Conservation (phyloP, 768 basidiomycete genomes). For the Holtermannia corniformis region DNA sequence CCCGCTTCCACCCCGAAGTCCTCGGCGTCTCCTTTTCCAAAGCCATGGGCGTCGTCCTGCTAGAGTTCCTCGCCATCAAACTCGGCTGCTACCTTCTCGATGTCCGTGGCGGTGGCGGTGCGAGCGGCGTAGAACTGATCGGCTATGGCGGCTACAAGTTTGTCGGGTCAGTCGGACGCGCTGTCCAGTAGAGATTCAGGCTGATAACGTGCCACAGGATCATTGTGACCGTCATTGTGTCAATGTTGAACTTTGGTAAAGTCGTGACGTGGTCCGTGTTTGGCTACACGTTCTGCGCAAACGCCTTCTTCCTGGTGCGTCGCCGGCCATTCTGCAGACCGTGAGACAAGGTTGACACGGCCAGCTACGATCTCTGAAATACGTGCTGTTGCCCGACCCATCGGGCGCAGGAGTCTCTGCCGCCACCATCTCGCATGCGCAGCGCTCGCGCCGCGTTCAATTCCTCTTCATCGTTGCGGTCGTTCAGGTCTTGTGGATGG, state of each 20-base stretch:
- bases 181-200: not conserved
- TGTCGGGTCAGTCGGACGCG: conserved; percentile 58
- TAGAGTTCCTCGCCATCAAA: conserved; percentile 84
- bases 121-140: conserved; percentile 56
- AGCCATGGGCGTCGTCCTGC: conserved; percentile 68
- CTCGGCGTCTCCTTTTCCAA: conserved; percentile 78
- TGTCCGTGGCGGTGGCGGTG: conserved; percentile 60
- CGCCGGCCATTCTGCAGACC: not conserved
- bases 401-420: conserved; percentile 47
- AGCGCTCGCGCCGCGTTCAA: conserved; percentile 72
- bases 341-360: not conserved
- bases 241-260: conserved; percentile 55
- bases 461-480: conserved; percentile 83
- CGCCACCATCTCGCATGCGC: conserved; percentile 62
- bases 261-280: conserved; percentile 64
- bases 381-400: conserved; percentile 79
- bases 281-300: conserved; percentile 74
- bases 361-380: conserved; percentile 84
- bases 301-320: conserved; percentile 85
- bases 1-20: conserved; percentile 76
- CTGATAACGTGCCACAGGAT: conserved; percentile 55
- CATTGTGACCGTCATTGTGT: conserved; percentile 65
- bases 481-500: conserved; percentile 76
- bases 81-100: conserved; percentile 88
- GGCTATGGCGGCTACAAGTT: conserved; percentile 98